Percentiles rank a stretch among this genome's conserved stretches.
Evolutionary conservation across 345 rosid species (phyloP).

Genomic region (Reutealis trisperma): DNA sequence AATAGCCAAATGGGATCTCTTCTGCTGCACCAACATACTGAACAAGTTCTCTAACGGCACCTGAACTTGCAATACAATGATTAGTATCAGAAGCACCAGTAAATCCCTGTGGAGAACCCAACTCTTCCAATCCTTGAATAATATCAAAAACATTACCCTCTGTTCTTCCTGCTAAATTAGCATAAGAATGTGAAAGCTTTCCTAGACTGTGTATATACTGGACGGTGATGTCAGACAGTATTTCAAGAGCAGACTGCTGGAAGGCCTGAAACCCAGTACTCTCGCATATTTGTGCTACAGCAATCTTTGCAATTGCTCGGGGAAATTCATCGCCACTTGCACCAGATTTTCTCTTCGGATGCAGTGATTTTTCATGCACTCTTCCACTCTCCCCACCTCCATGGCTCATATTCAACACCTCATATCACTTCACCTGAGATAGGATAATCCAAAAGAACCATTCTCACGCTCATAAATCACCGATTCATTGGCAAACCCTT

Average conservation of each 20-base stretch:
- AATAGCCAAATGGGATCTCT: constrained; percentile 63
- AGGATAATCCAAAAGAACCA: constrained; percentile 35
- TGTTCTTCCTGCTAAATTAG: constrained; percentile 67
- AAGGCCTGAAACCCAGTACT: constrained; percentile 64
- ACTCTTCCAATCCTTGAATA: constrained; percentile 71
- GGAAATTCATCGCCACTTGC: constrained; percentile 47
- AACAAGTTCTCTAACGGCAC: constrained; percentile 56
- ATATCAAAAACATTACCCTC: constrained; percentile 64
- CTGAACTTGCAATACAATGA: constrained; percentile 65
- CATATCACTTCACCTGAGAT: constrained; percentile 49
- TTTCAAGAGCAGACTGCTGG: constrained; percentile 78
- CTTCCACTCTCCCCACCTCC: constrained; percentile 67
- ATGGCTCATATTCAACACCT: constrained; percentile 83
- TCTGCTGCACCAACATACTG: constrained; percentile 57
- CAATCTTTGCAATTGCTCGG: constrained; percentile 54
- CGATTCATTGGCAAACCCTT: background rate
- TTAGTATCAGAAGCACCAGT: constrained; percentile 53
- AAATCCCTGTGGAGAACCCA: constrained; percentile 63
- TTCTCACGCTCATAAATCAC: constrained; percentile 24
- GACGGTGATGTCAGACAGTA: constrained; percentile 54
- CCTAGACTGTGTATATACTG: constrained; percentile 57
- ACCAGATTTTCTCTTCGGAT: constrained; percentile 41
- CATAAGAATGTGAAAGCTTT: constrained; percentile 52
- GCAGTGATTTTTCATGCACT: constrained; percentile 33
- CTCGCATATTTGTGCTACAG: constrained; percentile 77